Base-by-base conservation (phyloP, 176 grass and related monocot genomes). In the Phoenix dactylifera region DNA sequence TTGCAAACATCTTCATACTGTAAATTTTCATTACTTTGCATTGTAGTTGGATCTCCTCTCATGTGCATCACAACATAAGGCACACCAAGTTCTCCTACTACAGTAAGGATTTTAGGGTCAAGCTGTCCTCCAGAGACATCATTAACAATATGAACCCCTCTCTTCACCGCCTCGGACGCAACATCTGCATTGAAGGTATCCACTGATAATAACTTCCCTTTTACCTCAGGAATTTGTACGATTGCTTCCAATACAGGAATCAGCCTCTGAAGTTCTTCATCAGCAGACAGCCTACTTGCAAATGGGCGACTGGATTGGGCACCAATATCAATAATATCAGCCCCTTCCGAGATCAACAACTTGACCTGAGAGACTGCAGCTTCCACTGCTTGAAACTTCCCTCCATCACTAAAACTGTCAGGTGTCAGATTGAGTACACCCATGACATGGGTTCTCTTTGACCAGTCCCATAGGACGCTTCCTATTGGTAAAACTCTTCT, bases 321-420 rank as follows among this genome's bases (percentile, higher is more conserved):
- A 74, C 86, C 91, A 51, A 96, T 70, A 62, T 96, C 91, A 39
- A 96, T 79, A 66, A 96, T 96, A 67, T 96, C 86, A 39, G 86
- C 91, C 7, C 91, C 86, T 65, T 96, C 19, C 60, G 78, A 85
- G 70, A 96, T 82, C 62, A 96, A 75, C 54, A 81, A 18, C 54
- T 62, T 90, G 29, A 72, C 67, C 67, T 82, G 86, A 50, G 72
- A 69, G 68, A 96, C 48, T 16, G 86, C 86, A 76, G 56, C 57
- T 51, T 79, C 68, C 24, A 90, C 57, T 70, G 58, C 16, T 63
- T 68, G 74, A 72, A 87, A 96, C 61, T 90, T 96, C 15, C 91
- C 91, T 28, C 91, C 91, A 26, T 90, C 86, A 30, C 91, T 87
- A 80, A 96, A 90, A 69, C 91, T 96, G 35, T 96, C 86, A 2